phyloP scores from a whole-genome alignment of 305 asterid species.

The Striga hermonthica region DNA sequence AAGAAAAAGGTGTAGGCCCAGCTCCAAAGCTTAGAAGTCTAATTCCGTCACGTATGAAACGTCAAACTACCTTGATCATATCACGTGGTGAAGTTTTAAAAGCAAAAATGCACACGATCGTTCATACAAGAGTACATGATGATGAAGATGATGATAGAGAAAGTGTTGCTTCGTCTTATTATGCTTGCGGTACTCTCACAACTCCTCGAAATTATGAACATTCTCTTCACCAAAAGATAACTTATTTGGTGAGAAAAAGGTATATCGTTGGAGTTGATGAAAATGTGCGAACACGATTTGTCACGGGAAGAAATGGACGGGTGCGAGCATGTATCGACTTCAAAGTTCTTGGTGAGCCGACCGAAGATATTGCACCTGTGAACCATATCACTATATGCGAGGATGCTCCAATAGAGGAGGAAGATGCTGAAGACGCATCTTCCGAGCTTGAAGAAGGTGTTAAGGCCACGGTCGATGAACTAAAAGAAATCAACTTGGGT shows the following conservation, averaged over 20 bases:
- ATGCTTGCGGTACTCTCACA: not conserved
- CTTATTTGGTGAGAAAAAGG: too few relatives aligned
- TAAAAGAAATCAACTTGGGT: not conserved
- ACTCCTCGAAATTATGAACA: too few relatives aligned
- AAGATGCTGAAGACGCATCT: slow-evolving; percentile 6
- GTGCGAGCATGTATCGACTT: too few relatives aligned
- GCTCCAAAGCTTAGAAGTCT: not conserved
- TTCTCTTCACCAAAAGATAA: too few relatives aligned
- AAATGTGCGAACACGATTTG: too few relatives aligned
- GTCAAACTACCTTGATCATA: not conserved
- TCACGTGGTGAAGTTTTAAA: not conserved
- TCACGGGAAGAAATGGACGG: too few relatives aligned
- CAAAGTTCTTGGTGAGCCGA: too few relatives aligned
- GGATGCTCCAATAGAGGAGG: not conserved
- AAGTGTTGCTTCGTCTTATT: not conserved
- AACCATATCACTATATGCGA: not conserved
- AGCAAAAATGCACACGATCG: not conserved
- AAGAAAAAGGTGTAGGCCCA: not conserved
- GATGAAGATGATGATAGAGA: not conserved
- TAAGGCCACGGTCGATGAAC: not conserved
- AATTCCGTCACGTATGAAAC: not conserved
- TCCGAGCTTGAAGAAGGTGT: slow-evolving; percentile 5
- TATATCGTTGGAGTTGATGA: too few relatives aligned
- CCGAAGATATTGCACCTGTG: too few relatives aligned
- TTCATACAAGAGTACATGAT: not conserved